phyloP scores from a whole-genome alignment of 2,329 filamentous ascomycete species.

The Ceratocystis colombiana region DNA sequence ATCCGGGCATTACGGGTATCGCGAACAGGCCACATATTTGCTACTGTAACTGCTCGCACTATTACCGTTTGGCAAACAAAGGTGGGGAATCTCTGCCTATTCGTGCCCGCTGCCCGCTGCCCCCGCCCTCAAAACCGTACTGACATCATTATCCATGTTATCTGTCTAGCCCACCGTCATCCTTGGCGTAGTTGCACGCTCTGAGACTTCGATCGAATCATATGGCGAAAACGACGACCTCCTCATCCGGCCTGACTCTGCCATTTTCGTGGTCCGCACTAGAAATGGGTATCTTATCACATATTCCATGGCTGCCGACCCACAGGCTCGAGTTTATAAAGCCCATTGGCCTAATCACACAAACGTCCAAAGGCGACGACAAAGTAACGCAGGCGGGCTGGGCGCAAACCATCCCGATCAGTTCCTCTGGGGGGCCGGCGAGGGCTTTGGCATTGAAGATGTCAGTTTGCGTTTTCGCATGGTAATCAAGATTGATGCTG shows the following conservation, averaged over 20 bases:
- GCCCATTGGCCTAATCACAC: slow-evolving; percentile 63
- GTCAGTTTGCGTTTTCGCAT: slow-evolving; percentile 87
- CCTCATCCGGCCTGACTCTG: slow-evolving; percentile 79
- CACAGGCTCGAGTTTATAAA: slow-evolving; percentile 73
- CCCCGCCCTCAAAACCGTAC: slow-evolving; percentile 25
- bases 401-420: slow-evolving; percentile 48
- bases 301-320: slow-evolving; percentile 80
- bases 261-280: slow-evolving; percentile 85
- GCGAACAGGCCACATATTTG: slow-evolving; percentile 71
- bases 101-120: background rate
- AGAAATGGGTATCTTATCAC: slow-evolving; percentile 80
- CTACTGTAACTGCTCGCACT: slow-evolving; percentile 72
- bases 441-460: slow-evolving; percentile 72
- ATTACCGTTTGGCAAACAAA: slow-evolving; percentile 96
- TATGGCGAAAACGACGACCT: slow-evolving; percentile 82
- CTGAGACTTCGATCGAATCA: slow-evolving; percentile 62
- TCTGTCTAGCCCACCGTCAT: slow-evolving; percentile 66
- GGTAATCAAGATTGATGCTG: slow-evolving; percentile 96
- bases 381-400: slow-evolving; percentile 51
- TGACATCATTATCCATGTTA: slow-evolving; percentile 25
- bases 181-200: slow-evolving; percentile 75
- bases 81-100: slow-evolving; percentile 40
- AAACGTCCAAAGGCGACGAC: slow-evolving; percentile 52
- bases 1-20: slow-evolving; percentile 68
- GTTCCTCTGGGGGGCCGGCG: slow-evolving; percentile 64